These are phyloP conservation scores for Boletus eberwhitei DNA, from an alignment of 768 basidiomycete species.

Conservation along the genomic window DNA sequence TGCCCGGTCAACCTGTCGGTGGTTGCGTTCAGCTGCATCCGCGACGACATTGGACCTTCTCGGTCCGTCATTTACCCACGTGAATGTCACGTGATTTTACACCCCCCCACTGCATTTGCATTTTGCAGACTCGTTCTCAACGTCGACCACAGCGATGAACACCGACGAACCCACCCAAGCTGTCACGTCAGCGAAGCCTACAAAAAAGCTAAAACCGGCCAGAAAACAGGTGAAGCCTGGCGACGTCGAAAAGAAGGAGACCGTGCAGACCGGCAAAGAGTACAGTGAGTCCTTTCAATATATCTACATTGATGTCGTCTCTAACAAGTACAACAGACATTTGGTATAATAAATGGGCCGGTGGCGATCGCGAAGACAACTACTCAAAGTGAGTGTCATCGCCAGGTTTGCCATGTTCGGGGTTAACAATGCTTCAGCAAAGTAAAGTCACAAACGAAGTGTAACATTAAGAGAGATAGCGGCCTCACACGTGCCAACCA, in stretches of 20 bases:
- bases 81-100: constrained; percentile 22
- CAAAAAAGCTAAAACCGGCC: constrained; percentile 85
- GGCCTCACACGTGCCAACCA: constrained; percentile 95
- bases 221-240: constrained; percentile 89
- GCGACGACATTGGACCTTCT: not conserved
- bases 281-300: constrained; percentile 67
- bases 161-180: constrained; percentile 24
- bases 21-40: constrained; percentile 8
- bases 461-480: constrained; percentile 81
- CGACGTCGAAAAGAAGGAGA: constrained; percentile 85
- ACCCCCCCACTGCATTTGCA: not conserved
- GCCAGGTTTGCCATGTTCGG: not conserved
- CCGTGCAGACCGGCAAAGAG: constrained; percentile 90
- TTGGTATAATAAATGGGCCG: constrained; percentile 99
- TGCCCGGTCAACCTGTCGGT: not conserved
- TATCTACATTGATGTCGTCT: not conserved
- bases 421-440: constrained; percentile 50
- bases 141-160: constrained; percentile 29
- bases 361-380: constrained; percentile 94
- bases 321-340: constrained; percentile 55
- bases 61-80: constrained; percentile 21
- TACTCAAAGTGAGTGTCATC: constrained; percentile 77
- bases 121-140: not conserved
- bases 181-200: constrained; percentile 21
- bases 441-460: constrained; percentile 90